Evolutionary conservation across 148 eudicot species (phyloP).

Genomic region (Rhododendron vialii): DNA sequence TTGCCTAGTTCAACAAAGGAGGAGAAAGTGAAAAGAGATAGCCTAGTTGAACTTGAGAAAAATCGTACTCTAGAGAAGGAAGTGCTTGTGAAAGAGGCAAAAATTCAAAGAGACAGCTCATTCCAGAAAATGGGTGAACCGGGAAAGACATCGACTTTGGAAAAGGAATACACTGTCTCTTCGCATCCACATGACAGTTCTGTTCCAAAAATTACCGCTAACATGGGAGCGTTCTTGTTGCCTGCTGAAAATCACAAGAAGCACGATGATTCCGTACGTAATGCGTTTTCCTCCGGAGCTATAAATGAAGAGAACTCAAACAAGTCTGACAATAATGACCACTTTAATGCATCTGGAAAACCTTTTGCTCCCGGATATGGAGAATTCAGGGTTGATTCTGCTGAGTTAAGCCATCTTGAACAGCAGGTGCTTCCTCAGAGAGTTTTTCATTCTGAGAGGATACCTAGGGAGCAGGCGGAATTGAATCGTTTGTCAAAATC

Average conservation of each 20-base stretch:
- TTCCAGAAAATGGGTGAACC: constrained; percentile 10
- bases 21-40: constrained; percentile 14
- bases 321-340: constrained; percentile 23
- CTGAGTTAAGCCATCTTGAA: constrained; percentile 29
- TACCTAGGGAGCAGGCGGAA: constrained; percentile 57
- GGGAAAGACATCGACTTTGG: not conserved
- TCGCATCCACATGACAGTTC: constrained; percentile 26
- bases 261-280: constrained; percentile 24
- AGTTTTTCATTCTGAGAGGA: constrained; percentile 40
- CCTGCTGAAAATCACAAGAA: constrained; percentile 49
- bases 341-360: constrained; percentile 22
- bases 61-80: constrained; percentile 14
- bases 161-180: constrained; percentile 17
- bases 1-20: constrained; percentile 12
- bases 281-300: constrained; percentile 26
- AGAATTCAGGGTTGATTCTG: constrained; percentile 35
- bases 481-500: constrained; percentile 51
- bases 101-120: constrained; percentile 12
- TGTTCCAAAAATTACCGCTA: constrained; percentile 11
- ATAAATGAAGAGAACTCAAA: constrained; percentile 23
- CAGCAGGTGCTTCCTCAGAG: constrained; percentile 35
- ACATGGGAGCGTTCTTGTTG: constrained; percentile 30
- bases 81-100: constrained; percentile 11
- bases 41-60: constrained; percentile 13
- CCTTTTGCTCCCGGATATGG: constrained; percentile 27